Base-by-base conservation (phyloP, 306 rosid genomes). In the Cyclanthera cordifolia region DNA sequence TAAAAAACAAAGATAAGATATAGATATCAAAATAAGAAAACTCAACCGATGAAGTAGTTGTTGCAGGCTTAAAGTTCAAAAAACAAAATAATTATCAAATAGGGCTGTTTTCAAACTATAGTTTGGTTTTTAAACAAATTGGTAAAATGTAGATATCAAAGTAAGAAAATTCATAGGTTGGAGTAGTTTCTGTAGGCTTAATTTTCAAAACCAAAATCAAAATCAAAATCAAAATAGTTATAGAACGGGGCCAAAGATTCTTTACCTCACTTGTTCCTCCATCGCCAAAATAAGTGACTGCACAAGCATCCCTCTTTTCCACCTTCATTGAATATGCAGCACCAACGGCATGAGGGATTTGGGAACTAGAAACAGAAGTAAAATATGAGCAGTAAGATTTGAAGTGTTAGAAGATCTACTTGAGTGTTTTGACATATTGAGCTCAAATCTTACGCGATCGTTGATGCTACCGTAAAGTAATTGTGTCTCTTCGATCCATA, bases 281-380 rank as follows among this genome's bases (percentile, higher is more conserved):
- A 72, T 90, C 99, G 51, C 99, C 99, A 21, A 93, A 65, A 77
- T 79, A 93, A 56, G 95, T 83, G 47, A 90, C 88, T 20, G 80
- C 88, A 70, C 99, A 93, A 17, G 94, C 99, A 72, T 86, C 84
- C 71, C 75, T 87, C 73, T 69, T 80, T 72, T 93, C 96, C 96
- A 90, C 83, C 82, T 90, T 93, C 72, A 93, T 74, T 54, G 99
- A 87, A 81, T 93, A 93, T 10, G 96, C 99, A 82, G 96, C 94
- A 65, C 99, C 96, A 75, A 93, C 99, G 20, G 99, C 96, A 49
- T 93, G 99, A 21, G 94, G 82, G 80, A 93, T 74, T 85, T 90
- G 96, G 10, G 99, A 73, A 20, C 95, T 93, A 34, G 57, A 81
- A 43, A 77, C 53, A 19, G 59, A 68, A 14, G 54, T 14, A 53